phyloP scores from a whole-genome alignment of 2,329 filamentous ascomycete species.

The Colletotrichum cordylinicola region DNA sequence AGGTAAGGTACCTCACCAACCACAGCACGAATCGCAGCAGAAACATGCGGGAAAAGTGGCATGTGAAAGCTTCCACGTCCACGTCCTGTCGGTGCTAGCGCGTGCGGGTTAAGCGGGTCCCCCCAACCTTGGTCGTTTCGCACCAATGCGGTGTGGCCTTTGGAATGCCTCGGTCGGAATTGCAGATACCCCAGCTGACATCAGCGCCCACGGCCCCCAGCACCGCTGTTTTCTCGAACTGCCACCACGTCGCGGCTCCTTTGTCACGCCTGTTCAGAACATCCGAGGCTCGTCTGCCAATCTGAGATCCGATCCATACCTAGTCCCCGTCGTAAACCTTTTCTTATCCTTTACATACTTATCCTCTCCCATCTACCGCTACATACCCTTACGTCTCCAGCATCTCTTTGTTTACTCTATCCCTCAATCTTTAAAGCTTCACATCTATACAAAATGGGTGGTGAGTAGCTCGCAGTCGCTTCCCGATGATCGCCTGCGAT shows the following conservation, averaged over 20 bases:
- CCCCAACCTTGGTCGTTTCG: background rate
- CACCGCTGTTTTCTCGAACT: background rate
- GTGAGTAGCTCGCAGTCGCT: constrained; percentile 31
- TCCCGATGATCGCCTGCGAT: background rate
- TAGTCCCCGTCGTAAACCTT: background rate
- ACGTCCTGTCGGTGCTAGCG: background rate
- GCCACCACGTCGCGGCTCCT: background rate
- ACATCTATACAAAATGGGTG: constrained; percentile 38
- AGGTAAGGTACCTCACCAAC: background rate
- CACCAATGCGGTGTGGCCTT: constrained; percentile 15
- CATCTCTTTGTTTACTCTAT: background rate
- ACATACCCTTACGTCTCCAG: background rate
- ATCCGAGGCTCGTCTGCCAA: constrained; percentile 19
- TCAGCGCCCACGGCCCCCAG: constrained; percentile 5
- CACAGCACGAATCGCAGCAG: background rate
- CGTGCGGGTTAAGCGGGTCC: background rate
- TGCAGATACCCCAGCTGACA: constrained; percentile 14
- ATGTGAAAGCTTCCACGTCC: constrained; percentile 10
- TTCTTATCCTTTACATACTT: background rate
- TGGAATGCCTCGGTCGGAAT: constrained; percentile 18
- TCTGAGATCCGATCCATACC: constrained; percentile 6
- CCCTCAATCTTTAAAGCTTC: background rate
- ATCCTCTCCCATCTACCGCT: background rate
- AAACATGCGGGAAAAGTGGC: background rate
- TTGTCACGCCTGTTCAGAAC: background rate